Base-by-base conservation (phyloP, 441 rosid species). In the Manihot esculenta region DNA sequence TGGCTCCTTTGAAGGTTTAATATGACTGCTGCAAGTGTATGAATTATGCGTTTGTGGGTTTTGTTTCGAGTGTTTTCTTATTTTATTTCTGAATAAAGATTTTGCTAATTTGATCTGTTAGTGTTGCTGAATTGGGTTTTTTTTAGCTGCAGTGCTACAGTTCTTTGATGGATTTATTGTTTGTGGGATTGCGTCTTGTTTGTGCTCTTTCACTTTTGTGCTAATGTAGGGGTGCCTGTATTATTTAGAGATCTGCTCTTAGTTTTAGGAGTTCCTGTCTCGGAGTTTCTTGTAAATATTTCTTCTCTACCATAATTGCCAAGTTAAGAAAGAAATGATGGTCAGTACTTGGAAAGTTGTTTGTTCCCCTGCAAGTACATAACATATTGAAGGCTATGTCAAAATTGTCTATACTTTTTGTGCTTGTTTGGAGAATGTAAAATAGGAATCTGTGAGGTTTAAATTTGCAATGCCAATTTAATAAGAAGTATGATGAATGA, bases 71-170 rank as follows among this genome's bases (percentile, higher is more conserved):
- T 15, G 55, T 78, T 79, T 76, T 24, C 59, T n/a, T 74, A 53
- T 38, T 73, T 24, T 60, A 53, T 63, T 73, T 68, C 54, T 77
- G 72, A n/a, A 20, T 71, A 51, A 57, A 74, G 3, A 56, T 71
- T 70, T 65, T 75, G 55, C 72, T 63, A 42, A 30, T 78, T 75
- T 81, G 86, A 88, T 88, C 88, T 78, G 80, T 63, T 58, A 41
- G 44, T 50, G 27, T 69, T 69, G 48, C 67, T 73, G 63, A 59
- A 55, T 72, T 75, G 60, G 58, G 60, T 38, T 59, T 49, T 48
- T 30, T 66, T 21, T 69, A 63, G 59, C 65, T 66, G 42, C n/a
- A 54, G n/a, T 64, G 47, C 23, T 68, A 20, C 33, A 23, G 51
- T 59, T 66, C 20, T 45, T 42, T 45, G 64, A 70, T 74, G 68